Evolutionary conservation across 371 early-diverging fungal genomes (phyloP).

Genomic region (Batrachochytrium dendrobatidis): DNA sequence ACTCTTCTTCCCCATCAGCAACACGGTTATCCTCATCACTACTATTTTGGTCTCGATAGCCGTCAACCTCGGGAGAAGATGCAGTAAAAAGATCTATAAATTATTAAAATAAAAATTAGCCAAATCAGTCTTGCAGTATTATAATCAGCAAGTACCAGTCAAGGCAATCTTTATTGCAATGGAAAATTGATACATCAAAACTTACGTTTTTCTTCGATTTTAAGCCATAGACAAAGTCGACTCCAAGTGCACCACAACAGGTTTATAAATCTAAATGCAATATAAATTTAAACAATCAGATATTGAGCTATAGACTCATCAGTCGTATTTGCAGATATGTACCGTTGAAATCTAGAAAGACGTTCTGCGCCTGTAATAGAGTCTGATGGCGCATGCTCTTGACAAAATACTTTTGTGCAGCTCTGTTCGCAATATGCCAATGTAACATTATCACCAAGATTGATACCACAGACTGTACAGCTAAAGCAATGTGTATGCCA

Average conservation of each 20-base stretch:
- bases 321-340: too few relatives aligned
- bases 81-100: neutral
- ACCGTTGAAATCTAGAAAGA: slow-evolving; percentile 41
- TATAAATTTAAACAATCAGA: neutral
- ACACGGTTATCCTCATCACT: neutral
- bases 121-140: too few relatives aligned
- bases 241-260: slow-evolving; percentile 5
- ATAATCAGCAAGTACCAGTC: too few relatives aligned
- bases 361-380: slow-evolving; percentile 37
- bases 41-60: neutral
- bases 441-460: slow-evolving; percentile 11
- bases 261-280: slow-evolving; percentile 7
- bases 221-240: slow-evolving; percentile 4
- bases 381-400: slow-evolving; percentile 33
- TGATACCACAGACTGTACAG: slow-evolving; percentile 58
- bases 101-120: too few relatives aligned
- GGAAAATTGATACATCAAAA: too few relatives aligned
- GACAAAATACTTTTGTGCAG: slow-evolving; percentile 36
- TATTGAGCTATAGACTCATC: too few relatives aligned
- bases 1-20: slow-evolving; percentile 3
- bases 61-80: neutral
- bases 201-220: slow-evolving; percentile 14
- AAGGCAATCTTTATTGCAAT: too few relatives aligned
- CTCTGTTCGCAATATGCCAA: neutral
- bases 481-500: slow-evolving; percentile 81